A percentile compares a stretch with the other conserved stretches of the same genome.
These are phyloP conservation scores for Pogostemon cablin DNA, from an alignment of 257 asterid species.

Conservation along the genomic window DNA sequence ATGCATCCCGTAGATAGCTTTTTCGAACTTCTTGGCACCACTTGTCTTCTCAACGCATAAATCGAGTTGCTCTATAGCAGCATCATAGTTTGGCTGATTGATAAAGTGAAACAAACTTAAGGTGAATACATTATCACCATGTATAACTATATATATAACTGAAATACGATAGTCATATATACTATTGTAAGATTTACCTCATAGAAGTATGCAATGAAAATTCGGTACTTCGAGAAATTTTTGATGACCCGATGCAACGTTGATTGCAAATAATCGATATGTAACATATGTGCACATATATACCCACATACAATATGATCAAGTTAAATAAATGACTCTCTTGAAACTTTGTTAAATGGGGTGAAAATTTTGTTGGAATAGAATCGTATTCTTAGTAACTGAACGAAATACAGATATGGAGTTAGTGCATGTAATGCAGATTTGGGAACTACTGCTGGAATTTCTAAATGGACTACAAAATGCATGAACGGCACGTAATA, in stretches of 20 bases:
- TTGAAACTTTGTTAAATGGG: too few species aligned
- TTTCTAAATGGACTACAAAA: too few species aligned
- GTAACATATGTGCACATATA: background rate
- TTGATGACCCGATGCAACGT: conserved; percentile 83
- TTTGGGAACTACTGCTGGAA: too few species aligned
- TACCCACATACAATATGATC: background rate
- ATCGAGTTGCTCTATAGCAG: conserved; percentile 71
- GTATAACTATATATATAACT: too few species aligned
- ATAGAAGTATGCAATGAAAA: conserved; percentile 80
- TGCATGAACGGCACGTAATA: too few species aligned
- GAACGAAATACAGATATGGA: too few species aligned
- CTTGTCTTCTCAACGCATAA: conserved; percentile 62
- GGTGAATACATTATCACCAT: background rate
- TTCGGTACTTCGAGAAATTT: conserved; percentile 62
- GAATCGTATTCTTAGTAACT: too few species aligned
- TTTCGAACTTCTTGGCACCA: conserved; percentile 57
- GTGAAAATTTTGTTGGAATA: too few species aligned
- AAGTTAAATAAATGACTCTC: background rate
- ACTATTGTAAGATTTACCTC: conserved; percentile 55
- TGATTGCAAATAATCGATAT: conserved; percentile 45
- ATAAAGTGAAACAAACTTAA: conserved; percentile 1
- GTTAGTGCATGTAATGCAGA: too few species aligned
- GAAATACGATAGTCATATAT: too few species aligned
- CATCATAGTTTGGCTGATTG: conserved; percentile 74
- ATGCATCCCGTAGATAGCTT: conserved; percentile 88